phyloP scores from a whole-genome alignment of 345 rosid species.

The Gossypium herbaceum region DNA sequence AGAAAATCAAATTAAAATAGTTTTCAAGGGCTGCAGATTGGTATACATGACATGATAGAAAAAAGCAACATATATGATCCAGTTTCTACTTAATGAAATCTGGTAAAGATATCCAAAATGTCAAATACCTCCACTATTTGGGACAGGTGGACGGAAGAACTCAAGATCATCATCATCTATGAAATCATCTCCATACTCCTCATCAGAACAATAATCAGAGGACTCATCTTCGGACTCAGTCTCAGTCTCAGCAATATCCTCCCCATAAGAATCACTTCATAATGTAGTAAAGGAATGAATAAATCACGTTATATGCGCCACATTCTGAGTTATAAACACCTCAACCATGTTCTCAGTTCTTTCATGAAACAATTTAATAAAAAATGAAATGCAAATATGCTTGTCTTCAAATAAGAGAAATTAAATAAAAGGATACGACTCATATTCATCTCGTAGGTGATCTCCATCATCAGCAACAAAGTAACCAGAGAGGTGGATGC shows the following conservation, averaged over 20 bases:
- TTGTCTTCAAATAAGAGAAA: neutral
- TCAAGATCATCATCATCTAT: constrained; percentile 36
- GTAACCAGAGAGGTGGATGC: constrained; percentile 88
- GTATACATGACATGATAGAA: neutral
- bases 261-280: constrained; percentile 55
- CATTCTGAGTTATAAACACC: neutral
- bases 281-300: constrained; percentile 32
- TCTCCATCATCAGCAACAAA: constrained; percentile 50
- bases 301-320: neutral
- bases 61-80: neutral
- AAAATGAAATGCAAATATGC: neutral
- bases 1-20: neutral
- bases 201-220: constrained; percentile 62
- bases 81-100: neutral
- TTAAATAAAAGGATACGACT: constrained; percentile 61
- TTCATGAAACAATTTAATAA: neutral
- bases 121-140: constrained; percentile 73
- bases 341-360: constrained; percentile 1
- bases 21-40: neutral
- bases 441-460: constrained; percentile 49
- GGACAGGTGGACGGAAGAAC: constrained; percentile 33
- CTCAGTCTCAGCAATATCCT: constrained; percentile 51
- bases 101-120: neutral
- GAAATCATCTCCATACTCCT: constrained; percentile 47
- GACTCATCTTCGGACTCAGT: constrained; percentile 55